Evolutionary conservation across 345 rosid species (phyloP).

Genomic region (Ceriops tagal): DNA sequence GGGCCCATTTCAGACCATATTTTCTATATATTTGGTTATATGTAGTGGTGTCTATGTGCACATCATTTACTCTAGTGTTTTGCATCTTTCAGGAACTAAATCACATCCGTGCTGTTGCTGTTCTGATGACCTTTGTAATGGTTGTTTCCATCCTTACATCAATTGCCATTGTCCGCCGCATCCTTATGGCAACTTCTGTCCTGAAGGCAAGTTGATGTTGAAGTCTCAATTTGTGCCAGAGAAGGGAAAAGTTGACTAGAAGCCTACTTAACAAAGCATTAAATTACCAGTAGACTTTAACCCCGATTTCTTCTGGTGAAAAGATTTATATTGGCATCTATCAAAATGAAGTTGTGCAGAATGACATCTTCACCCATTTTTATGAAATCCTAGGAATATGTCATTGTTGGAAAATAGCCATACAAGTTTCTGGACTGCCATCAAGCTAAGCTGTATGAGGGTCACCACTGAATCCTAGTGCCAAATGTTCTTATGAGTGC

Average conservation of each 20-base stretch:
- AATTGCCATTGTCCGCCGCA: constrained; percentile 84
- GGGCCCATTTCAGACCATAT: constrained; percentile 21
- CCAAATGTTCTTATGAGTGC: not conserved
- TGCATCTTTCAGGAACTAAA: constrained; percentile 64
- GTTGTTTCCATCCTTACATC: constrained; percentile 78
- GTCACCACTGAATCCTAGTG: not conserved
- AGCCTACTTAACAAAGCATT: not conserved
- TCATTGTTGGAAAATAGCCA: not conserved
- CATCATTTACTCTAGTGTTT: constrained; percentile 8
- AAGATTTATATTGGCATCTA: too few species aligned
- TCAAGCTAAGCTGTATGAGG: not conserved
- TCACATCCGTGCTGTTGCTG: constrained; percentile 66
- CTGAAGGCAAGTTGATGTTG: constrained; percentile 65
- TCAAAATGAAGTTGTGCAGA: too few species aligned
- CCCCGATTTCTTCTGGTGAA: too few species aligned
- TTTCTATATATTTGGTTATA: not conserved
- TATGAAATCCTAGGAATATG: not conserved
- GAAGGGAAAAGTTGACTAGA: not conserved
- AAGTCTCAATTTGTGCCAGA: not conserved
- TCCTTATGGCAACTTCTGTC: constrained; percentile 93
- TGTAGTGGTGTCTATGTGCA: not conserved
- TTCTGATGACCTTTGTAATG: constrained; percentile 78
- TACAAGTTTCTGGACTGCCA: not conserved
- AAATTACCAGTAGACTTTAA: too few species aligned
- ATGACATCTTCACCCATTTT: too few species aligned